phyloP scores from a whole-genome alignment of 2,329 filamentous ascomycete genomes.

The Xenoacremonium recifei region DNA sequence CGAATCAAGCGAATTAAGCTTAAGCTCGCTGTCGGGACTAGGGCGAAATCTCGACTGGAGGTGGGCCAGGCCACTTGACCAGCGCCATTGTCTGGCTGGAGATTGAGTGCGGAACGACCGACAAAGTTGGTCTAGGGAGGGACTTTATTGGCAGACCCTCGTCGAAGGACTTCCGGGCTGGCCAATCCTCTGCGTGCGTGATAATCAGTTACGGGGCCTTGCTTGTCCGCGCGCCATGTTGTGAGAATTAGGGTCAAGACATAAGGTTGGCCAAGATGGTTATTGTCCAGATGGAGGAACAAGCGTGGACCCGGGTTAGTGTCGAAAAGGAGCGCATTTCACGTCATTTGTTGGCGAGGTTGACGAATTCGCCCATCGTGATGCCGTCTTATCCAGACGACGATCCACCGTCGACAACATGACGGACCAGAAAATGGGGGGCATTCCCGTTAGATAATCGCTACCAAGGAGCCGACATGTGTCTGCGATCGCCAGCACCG shows the following conservation, averaged over 20 bases:
- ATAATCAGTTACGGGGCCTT: too few species aligned
- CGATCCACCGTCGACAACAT: slow-evolving; percentile 8
- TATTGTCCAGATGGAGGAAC: too few species aligned
- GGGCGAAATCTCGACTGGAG: slow-evolving; percentile 2
- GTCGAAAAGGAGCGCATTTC: too few species aligned
- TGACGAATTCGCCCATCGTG: slow-evolving; percentile 10
- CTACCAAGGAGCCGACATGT: slow-evolving; percentile 13
- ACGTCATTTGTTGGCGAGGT: too few species aligned
- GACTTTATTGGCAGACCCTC: too few species aligned
- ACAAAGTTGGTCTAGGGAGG: too few species aligned
- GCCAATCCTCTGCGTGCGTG: too few species aligned
- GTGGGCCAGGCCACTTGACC: slow-evolving; percentile 5
- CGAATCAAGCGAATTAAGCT: slow-evolving; percentile 30
- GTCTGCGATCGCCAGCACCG: slow-evolving; percentile 14
- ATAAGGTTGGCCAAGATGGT: too few species aligned
- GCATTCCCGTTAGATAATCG: slow-evolving; percentile 30
- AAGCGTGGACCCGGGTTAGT: too few species aligned
- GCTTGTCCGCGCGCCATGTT: too few species aligned
- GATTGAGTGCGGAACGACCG: slow-evolving; percentile 5
- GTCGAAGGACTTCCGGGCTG: too few species aligned
- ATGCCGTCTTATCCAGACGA: slow-evolving; percentile 27
- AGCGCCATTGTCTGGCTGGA: slow-evolving; percentile 5
- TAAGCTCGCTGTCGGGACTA: slow-evolving; percentile 24
- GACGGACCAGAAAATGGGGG: slow-evolving; percentile 19
- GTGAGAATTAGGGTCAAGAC: too few species aligned